Evolutionary conservation across 2,329 filamentous ascomycete species (phyloP).

Genomic region (Penicillium digitatum): DNA sequence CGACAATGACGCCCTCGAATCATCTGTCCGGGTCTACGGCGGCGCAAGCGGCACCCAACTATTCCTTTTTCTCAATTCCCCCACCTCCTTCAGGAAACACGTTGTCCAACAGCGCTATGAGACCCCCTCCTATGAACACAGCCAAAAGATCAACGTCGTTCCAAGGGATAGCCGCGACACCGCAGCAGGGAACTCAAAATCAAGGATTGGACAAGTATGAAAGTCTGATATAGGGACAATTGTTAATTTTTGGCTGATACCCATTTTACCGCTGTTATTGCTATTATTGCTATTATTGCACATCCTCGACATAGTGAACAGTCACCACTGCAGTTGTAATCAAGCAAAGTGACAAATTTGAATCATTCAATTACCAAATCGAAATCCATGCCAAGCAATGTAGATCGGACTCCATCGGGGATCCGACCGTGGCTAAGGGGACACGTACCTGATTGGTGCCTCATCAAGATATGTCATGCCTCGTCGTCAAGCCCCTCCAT

Average conservation of each 20-base stretch:
- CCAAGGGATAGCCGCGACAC: constrained; percentile 20
- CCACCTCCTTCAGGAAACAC: constrained; percentile 33
- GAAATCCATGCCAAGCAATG: background rate
- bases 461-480: constrained; percentile 20
- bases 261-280: constrained; percentile 3
- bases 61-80: constrained; percentile 42
- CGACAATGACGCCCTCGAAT: constrained; percentile 22
- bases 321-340: background rate
- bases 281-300: background rate
- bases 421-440: constrained; percentile 1
- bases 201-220: constrained; percentile 54
- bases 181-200: constrained; percentile 29
- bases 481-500: constrained; percentile 4
- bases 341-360: background rate
- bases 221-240: constrained; percentile 47
- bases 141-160: constrained; percentile 23
- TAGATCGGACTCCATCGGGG: constrained; percentile 6
- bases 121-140: constrained; percentile 15
- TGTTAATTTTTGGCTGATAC: constrained; percentile 10
- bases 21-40: constrained; percentile 12
- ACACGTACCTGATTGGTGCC: constrained; percentile 18
- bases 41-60: constrained; percentile 27
- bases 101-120: constrained; percentile 20
- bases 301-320: constrained; percentile 1
- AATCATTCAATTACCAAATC: background rate